phyloP scores from a whole-genome alignment of 2,329 filamentous ascomycete genomes.

The Ilyonectria robusta region DNA sequence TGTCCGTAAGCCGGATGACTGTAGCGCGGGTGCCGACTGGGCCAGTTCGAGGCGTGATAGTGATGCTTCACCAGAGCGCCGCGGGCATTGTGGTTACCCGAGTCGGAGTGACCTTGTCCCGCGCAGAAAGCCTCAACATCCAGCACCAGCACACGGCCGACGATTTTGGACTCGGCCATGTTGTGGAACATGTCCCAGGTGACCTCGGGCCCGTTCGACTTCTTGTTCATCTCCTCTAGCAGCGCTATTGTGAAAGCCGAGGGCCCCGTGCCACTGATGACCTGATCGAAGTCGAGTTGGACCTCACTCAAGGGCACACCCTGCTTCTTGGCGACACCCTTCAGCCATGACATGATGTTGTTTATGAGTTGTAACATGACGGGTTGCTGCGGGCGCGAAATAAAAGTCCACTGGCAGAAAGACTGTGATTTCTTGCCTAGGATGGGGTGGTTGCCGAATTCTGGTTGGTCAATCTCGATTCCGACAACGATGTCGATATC shows the following conservation, averaged over 20 bases:
- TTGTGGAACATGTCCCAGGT: conserved; percentile 77
- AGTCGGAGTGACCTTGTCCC: conserved; percentile 80
- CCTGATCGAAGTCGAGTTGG: conserved; percentile 79
- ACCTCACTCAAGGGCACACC: conserved; percentile 71
- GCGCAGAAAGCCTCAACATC: conserved; percentile 81
- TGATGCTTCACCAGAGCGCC: conserved; percentile 80
- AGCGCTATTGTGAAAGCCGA: conserved; percentile 78
- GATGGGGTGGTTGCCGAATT: conserved; percentile 74
- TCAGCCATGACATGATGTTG: conserved; percentile 77
- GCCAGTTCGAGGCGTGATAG: conserved; percentile 83
- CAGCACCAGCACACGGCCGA: conserved; percentile 75
- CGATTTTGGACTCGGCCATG: conserved; percentile 74
- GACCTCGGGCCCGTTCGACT: conserved; percentile 56
- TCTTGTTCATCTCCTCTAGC: conserved; percentile 72
- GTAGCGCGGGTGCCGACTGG: conserved; percentile 74
- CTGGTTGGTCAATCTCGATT: conserved; percentile 79
- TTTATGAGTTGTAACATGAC: conserved; percentile 79
- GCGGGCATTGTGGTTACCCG: conserved; percentile 77
- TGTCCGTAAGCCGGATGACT: conserved; percentile 79
- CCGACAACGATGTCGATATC: conserved; percentile 81
- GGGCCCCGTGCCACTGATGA: conserved; percentile 80
- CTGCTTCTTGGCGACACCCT: conserved; percentile 71
- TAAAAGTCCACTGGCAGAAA: conserved; percentile 84
- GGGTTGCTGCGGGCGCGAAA: conserved; percentile 75
- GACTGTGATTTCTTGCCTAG: conserved; percentile 77